Conservation (phyloP, 2,329 filamentous ascomycete species). For the Ophiocordyceps camponoti-floridani region DNA sequence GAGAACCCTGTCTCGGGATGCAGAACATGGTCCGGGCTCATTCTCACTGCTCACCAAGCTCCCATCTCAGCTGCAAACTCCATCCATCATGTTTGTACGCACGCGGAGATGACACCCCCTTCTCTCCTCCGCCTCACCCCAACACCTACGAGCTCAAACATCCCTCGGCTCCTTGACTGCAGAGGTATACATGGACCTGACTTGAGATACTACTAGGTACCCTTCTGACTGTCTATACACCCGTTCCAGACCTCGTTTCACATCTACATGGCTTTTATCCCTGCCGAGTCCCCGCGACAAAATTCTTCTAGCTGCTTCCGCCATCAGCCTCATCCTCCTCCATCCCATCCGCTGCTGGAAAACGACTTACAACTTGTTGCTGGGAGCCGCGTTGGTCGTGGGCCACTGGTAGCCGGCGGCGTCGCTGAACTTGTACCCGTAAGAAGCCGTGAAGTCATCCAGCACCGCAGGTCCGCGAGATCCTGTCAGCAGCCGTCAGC, state of each 20-base stretch:
- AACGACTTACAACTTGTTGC: slow-evolving; percentile 62
- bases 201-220: not conserved
- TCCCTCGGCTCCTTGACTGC: too few species aligned
- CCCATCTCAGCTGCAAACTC: too few species aligned
- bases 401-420: slow-evolving; percentile 93
- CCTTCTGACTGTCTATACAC: not conserved
- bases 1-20: too few species aligned
- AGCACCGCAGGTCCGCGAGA: slow-evolving; percentile 91
- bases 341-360: not conserved
- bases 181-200: not conserved
- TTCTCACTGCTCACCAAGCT: too few species aligned
- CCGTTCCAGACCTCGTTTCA: not conserved
- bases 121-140: too few species aligned
- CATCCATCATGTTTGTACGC: too few species aligned
- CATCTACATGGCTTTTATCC: not conserved
- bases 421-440: slow-evolving; percentile 98
- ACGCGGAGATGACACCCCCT: too few species aligned
- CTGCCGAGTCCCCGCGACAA: not conserved
- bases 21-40: too few species aligned
- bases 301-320: not conserved
- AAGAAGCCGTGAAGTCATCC: slow-evolving; percentile 94
- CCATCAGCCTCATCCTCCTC: not conserved
- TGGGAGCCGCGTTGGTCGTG: slow-evolving; percentile 46
- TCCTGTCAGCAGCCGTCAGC: slow-evolving; percentile 31
- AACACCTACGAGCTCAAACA: too few species aligned